Conservation (phyloP, 1,139 yeast genomes). For the Kodamaea plutei region DNA sequence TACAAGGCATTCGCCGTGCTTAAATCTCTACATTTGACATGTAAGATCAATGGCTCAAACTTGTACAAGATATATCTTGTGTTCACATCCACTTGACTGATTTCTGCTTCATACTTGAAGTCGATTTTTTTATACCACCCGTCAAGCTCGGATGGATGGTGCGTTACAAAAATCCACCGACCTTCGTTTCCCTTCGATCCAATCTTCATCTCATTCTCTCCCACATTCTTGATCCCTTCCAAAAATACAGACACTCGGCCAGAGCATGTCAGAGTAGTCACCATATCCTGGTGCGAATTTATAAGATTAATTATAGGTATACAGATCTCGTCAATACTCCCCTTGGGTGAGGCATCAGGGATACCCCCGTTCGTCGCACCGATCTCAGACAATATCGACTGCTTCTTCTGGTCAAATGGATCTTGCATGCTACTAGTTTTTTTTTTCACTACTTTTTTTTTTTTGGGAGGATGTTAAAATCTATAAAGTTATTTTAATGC, state of each 20-base stretch:
- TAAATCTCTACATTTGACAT: slow-evolving; percentile 69
- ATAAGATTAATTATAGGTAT: slow-evolving; percentile 67
- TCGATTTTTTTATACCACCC: slow-evolving; percentile 46
- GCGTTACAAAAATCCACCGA: slow-evolving; percentile 79
- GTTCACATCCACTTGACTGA: slow-evolving; percentile 10
- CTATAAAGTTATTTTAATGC: slow-evolving; percentile 56
- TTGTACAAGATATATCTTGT: slow-evolving; percentile 64
- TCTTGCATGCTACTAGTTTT: slow-evolving; percentile 39
- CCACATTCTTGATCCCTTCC: slow-evolving; percentile 50
- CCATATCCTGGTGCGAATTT: slow-evolving; percentile 61
- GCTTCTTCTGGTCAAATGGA: slow-evolving; percentile 68
- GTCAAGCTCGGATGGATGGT: slow-evolving; percentile 47
- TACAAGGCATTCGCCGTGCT: slow-evolving; percentile 58
- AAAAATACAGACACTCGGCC: slow-evolving; percentile 80
- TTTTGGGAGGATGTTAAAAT: too few species aligned
- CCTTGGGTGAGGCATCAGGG: slow-evolving; percentile 80
- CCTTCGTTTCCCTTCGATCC: slow-evolving; percentile 91
- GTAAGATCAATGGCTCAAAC: slow-evolving; percentile 80
- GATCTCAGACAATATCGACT: slow-evolving; percentile 53
- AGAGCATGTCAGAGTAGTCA: slow-evolving; percentile 85
- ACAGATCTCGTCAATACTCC: slow-evolving; percentile 69
- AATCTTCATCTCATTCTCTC: slow-evolving; percentile 33
- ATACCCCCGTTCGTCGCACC: slow-evolving; percentile 35
- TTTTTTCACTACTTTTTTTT: too few species aligned
- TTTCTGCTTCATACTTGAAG: slow-evolving; percentile 18